Base-by-base conservation (phyloP, 2,329 filamentous ascomycete genomes). In the Phaeosphaeria sp. region DNA sequence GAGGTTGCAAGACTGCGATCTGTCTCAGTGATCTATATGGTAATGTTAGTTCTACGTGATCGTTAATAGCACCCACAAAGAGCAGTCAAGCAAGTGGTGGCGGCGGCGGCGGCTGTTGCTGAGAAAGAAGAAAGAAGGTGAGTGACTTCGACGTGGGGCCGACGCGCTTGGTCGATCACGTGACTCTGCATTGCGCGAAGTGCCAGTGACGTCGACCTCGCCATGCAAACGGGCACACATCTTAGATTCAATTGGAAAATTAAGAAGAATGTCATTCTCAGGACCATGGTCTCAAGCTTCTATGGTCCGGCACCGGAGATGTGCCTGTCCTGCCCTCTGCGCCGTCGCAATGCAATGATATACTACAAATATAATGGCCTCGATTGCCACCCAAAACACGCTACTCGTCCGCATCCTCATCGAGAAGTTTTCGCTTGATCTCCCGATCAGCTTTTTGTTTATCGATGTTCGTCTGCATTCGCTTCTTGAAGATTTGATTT, bases 341-440 rank as follows among this genome's bases (percentile, higher is more conserved):
- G 51, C 51, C 51, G 44, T 22, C 42, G 42, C 51, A 53, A 53
- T 53, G 51, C 51, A 53, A 53, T 53, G 9, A 20, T 22, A 17
- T 50, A 50, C 4, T 50, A 23, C 15, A 23, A 41, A 36, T 39
- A 39, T 25, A 21, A 23, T 18, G 46, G 13, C 13, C 30, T 36
- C 30, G 30, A 36, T 3, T 11, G 3, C 6, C 30, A 11, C 3
- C 7, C 30, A 11, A 41, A 23, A 17, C 17, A 22, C 22, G 30
- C 49, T 62, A 63, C 47, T 70, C 67, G 39, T 68, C 65, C 22
- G 58, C 58, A 47, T 72, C 74, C 25, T 72, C 72, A 13, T 73
- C 66, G 44, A 74, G 62, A 52, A 80, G 81, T 76, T 86, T 87
- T 50, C 85, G 71, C 57, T 83, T 79, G 62, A 87, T 70, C 61